Conservation (phyloP, 2,329 filamentous ascomycete genomes). For the Hypoxylon sp. region DNA sequence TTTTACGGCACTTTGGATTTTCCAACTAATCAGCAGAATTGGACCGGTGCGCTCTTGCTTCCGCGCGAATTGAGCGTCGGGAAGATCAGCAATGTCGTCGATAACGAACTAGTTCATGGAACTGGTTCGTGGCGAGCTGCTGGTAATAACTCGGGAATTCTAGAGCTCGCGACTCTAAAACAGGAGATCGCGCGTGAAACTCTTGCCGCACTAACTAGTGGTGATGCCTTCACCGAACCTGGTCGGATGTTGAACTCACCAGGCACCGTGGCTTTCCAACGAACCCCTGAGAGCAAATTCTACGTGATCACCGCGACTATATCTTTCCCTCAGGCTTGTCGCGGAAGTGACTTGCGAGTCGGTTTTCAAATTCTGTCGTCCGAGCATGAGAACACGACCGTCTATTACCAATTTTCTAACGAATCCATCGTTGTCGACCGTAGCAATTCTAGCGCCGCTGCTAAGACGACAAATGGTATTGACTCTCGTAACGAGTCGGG, state of each 20-base stretch:
- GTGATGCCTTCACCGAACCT: constrained; percentile 46
- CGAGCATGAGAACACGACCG: constrained; percentile 58
- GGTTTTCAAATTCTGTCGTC: constrained; percentile 61
- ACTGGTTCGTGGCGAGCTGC: constrained; percentile 59
- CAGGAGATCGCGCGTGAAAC: constrained; percentile 59
- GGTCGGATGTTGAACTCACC: constrained; percentile 44
- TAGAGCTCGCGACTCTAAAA: constrained; percentile 57
- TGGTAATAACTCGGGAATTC: constrained; percentile 52
- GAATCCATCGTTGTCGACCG: constrained; percentile 61
- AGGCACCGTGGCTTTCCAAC: constrained; percentile 38
- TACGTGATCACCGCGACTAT: constrained; percentile 58
- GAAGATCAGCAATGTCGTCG: constrained; percentile 58
- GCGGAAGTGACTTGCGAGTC: constrained; percentile 56
- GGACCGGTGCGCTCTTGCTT: constrained; percentile 61
- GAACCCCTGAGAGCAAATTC: constrained; percentile 55
- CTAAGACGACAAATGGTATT: constrained; percentile 58
- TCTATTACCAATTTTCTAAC: constrained; percentile 63
- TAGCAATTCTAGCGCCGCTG: constrained; percentile 59
- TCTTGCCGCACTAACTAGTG: constrained; percentile 52
- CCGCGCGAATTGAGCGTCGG: constrained; percentile 61
- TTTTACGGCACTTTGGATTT: constrained; percentile 59
- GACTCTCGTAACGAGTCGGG: constrained; percentile 57
- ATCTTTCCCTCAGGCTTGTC: constrained; percentile 56
- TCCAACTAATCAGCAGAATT: constrained; percentile 60
- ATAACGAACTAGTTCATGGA: constrained; percentile 59